phyloP scores from a whole-genome alignment of 345 rosid species.

The Isatis tinctoria region DNA sequence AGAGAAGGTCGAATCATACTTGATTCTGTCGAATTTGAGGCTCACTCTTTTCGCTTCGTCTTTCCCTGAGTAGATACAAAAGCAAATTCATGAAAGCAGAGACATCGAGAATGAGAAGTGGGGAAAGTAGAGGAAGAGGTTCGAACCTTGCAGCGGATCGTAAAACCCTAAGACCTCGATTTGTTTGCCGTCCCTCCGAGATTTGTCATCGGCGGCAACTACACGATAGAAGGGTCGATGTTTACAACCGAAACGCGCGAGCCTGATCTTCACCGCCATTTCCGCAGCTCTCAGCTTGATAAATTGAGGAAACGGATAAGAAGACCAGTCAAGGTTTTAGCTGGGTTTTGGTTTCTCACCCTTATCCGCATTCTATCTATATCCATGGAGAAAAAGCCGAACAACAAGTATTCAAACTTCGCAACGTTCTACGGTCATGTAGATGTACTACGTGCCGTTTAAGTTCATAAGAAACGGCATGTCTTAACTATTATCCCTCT shows the following conservation, averaged over 20 bases:
- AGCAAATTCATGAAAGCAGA: not conserved
- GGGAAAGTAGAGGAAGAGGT: not conserved
- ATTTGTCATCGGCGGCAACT: constrained; percentile 78
- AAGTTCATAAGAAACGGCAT: not conserved
- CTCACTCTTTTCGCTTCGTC: constrained; percentile 82
- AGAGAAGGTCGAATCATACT: constrained; percentile 43
- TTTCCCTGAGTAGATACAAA: constrained; percentile 45
- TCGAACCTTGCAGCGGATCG: constrained; percentile 71
- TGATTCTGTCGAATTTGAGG: constrained; percentile 75
- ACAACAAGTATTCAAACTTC: not conserved
- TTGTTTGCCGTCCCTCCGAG: constrained; percentile 83
- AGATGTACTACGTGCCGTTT: constrained; percentile 10
- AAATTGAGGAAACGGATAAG: not conserved
- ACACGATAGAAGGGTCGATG: constrained; percentile 71
- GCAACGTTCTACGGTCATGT: not conserved
- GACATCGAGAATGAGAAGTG: not conserved
- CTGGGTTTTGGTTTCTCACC: not conserved
- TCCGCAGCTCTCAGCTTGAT: not conserved
- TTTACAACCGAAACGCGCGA: constrained; percentile 74
- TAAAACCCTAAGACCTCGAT: constrained; percentile 76
- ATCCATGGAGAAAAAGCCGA: not conserved
- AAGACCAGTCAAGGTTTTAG: not conserved
- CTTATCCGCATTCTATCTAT: not conserved
- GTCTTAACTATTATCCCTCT: not conserved
- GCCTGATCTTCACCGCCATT: constrained; percentile 73